A percentile compares a stretch with the other conserved stretches of the same genome.
phyloP scores from a whole-genome alignment of 1,284 basidiomycete genomes.

The Fomes fomentarius region DNA sequence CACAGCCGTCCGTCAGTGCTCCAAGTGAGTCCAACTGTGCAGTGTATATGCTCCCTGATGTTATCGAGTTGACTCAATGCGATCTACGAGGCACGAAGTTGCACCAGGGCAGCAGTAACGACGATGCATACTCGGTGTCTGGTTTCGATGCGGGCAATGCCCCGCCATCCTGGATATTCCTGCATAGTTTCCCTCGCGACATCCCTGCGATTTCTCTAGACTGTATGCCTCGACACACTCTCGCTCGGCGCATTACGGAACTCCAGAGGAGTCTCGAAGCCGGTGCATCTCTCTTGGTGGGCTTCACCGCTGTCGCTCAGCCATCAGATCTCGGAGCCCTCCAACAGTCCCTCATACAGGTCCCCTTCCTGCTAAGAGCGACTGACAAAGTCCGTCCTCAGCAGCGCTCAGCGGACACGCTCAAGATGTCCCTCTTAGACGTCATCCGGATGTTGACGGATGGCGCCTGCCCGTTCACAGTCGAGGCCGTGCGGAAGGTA shows the following conservation, averaged over 20 bases:
- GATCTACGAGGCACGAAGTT: no score
- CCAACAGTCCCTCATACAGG: constrained; percentile 27
- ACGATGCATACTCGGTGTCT: no score
- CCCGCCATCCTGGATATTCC: constrained; percentile 16
- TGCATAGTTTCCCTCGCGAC: constrained; percentile 11
- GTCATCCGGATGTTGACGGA: constrained; percentile 39
- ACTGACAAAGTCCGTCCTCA: no score
- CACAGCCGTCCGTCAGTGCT: no score
- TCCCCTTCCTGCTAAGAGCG: constrained; percentile 42
- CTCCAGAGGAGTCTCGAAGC: constrained; percentile 31
- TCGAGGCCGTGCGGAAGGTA: constrained; percentile 46
- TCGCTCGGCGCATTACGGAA: constrained; percentile 25
- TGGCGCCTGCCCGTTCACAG: constrained; percentile 30
- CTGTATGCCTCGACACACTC: constrained; percentile 14
- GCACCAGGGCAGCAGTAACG: no score
- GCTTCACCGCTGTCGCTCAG: constrained; percentile 32
- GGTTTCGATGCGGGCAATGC: no score
- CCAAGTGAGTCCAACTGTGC: no score
- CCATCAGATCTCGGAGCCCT: background rate
- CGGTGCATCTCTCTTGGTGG: constrained; percentile 33
- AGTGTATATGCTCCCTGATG: no score
- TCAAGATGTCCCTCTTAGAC: constrained; percentile 35
- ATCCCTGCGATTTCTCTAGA: constrained; percentile 19
- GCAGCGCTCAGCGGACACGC: constrained; percentile 35
- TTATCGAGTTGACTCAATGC: no score